These are phyloP conservation scores for Paraconiothyrium brasiliense DNA, from an alignment of 2,329 filamentous ascomycete species.

Conservation along the genomic window DNA sequence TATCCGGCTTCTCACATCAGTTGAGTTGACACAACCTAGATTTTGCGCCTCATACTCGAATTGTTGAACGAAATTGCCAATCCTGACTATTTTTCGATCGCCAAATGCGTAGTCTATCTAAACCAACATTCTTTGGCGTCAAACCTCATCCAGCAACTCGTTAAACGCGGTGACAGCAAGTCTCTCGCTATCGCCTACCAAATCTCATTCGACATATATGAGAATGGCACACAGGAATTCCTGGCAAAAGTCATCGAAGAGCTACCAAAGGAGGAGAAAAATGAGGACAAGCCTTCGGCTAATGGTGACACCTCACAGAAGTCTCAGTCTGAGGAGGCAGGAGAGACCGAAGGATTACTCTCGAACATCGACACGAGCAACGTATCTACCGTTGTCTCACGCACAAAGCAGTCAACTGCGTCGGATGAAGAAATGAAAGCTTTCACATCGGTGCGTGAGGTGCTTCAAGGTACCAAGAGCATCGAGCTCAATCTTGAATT, in stretches of 20 bases:
- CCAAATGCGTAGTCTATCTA: slow-evolving; percentile 95
- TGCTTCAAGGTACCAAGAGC: slow-evolving; percentile 87
- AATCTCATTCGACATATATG: slow-evolving; percentile 96
- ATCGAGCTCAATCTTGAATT: slow-evolving; percentile 97
- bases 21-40: slow-evolving; percentile 59
- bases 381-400: slow-evolving; percentile 59
- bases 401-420: slow-evolving; percentile 54
- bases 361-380: slow-evolving; percentile 63
- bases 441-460: slow-evolving; percentile 66
- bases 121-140: slow-evolving; percentile 92
- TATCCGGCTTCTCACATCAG: background rate
- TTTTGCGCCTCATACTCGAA: slow-evolving; percentile 90
- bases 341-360: slow-evolving; percentile 68
- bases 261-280: slow-evolving; percentile 68
- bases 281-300: slow-evolving; percentile 55
- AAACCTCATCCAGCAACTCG: slow-evolving; percentile 81
- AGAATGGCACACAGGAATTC: slow-evolving; percentile 98
- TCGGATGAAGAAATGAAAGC: slow-evolving; percentile 63
- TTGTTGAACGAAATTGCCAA: slow-evolving; percentile 92
- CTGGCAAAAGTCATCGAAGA: slow-evolving; percentile 86
- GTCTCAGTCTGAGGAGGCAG: slow-evolving; percentile 55
- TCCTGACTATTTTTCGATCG: slow-evolving; percentile 97
- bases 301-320: slow-evolving; percentile 52
- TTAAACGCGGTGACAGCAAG: slow-evolving; percentile 79
- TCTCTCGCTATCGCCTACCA: slow-evolving; percentile 92